Conservation (phyloP, 139 green algal species). For the Micractinium sp. region DNA sequence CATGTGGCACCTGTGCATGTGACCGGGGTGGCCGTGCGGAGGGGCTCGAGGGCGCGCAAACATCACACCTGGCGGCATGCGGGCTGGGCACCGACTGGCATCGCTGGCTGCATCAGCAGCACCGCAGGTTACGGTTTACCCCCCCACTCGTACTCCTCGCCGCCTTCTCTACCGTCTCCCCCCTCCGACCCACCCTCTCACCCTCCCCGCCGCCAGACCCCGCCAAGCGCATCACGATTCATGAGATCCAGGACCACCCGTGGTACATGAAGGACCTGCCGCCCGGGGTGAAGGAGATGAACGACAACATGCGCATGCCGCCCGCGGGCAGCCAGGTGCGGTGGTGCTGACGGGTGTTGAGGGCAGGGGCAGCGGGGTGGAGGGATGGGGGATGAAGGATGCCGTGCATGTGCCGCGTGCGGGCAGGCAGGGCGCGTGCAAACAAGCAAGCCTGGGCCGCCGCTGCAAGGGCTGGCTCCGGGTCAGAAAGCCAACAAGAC, state of each 20-base stretch:
- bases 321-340: conserved; percentile 39
- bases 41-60: not conserved
- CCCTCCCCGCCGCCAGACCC: not conserved
- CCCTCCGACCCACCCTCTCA: not conserved
- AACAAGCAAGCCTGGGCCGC: no score
- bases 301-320: conserved; percentile 62
- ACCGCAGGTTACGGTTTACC: not conserved
- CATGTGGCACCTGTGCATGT: not conserved
- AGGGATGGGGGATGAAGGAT: not conserved
- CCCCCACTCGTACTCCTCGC: not conserved
- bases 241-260: conserved; percentile 75
- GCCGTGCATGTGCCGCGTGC: not conserved
- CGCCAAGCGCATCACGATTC: conserved; percentile 76
- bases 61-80: no score
- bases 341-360: not conserved
- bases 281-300: conserved; percentile 85
- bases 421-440: not conserved
- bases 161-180: not conserved
- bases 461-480: no score
- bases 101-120: no score
- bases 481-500: no score
- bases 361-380: not conserved
- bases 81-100: no score
- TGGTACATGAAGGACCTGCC: conserved; percentile 95
- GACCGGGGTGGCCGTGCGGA: not conserved